Base-by-base conservation (phyloP, 441 rosid species). In the Eutrema salsugineum region DNA sequence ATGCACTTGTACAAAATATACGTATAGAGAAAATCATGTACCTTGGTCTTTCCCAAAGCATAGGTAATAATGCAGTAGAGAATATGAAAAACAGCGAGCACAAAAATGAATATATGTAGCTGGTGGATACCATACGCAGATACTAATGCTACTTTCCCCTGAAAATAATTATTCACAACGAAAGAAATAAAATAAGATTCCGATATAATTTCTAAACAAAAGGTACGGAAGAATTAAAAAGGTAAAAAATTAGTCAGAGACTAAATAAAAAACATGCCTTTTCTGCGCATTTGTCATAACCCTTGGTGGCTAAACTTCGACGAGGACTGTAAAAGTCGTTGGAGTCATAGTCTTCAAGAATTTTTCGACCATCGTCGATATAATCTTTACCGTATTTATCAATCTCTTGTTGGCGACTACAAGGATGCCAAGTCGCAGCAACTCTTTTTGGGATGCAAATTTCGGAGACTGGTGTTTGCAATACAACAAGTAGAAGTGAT, bases 21-120 rank as follows among this genome's bases (percentile, higher is more conserved):
- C n/a, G 5, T 44, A 20, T 27, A 32, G 35, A 67, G 24, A 59
- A 24, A 42, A 50, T 35, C 27, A 27, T 16, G 48, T 77, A 90
- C 99, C 97, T 94, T 92, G 30, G 84, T 83, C 67, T 79, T 87
- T 43, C 99, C 94, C 65, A 94, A 61, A 73, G 81, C 83, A 73
- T 85, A 86, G 61, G 93, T 94, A 48, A 68, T 33, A 68, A 94
- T 79, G 80, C 97, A 85, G 76, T 90, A 94, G 38, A 92, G 59
- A n/a, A 94, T 68, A 77, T 94, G 99, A 44, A 80, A 79, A 42
- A 87, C 63, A 49, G 99, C 99, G 14, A 94, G 79, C 22, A 90
- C 85, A 79, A 94, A 94, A 82, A 94, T 92, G 91, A 94, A 92
- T 50, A 92, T 81, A 68, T 94, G 99, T 10, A 94, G 90, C 84